Evolutionary conservation across 352 stramenopile genomes (phyloP), one percentile per base, ranked within the genome.

Genomic region (Globisporangium cystogenes): DNA sequence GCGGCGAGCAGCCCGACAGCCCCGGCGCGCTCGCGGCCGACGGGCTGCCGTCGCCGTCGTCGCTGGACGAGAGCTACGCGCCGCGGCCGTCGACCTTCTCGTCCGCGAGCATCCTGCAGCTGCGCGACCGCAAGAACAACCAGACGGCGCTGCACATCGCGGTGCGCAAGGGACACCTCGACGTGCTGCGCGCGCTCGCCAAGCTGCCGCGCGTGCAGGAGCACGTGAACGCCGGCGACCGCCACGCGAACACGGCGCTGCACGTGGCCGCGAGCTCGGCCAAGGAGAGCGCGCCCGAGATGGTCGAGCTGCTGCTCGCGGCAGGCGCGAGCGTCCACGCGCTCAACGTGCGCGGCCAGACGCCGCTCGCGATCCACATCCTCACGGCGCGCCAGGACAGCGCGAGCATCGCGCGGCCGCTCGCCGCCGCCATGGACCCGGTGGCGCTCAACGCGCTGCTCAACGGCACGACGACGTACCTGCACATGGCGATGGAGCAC

Each of bases 81-180:
- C 46, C 53, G 18, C 59, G 48, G 15, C n/a, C 62, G 51, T 65
- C 66, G 16, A 58, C 59, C 16, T 53, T 59, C 54, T 61, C 60
- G 31, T 71, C 74, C 27, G 68, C 72, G 41, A 79, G 79, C 46
- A 90, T 93, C 48, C 55, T 93, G 21, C 73, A 86, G 55, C 65
- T 93, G 0, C 81, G 83, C 15, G 81, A 92, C 54, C 75, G 67
- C 46, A 93, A 90, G 70, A 90, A 92, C 64, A 77, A 86, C 61
- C 83, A 93, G 64, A 92, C 78, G 49, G 83, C 82, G 55, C 68
- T 93, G 27, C 83, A 93, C 58, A 88, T 93, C 36, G 83, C 83
- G 0, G 83, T 81, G 44, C 87, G 86, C 37, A 93, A 93, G 53
- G 83, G 81, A 7, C 83, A 93, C 55, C 65, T 90, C 48, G 83